phyloP scores from a whole-genome alignment of 306 rosid species.

The Geum urbanum region DNA sequence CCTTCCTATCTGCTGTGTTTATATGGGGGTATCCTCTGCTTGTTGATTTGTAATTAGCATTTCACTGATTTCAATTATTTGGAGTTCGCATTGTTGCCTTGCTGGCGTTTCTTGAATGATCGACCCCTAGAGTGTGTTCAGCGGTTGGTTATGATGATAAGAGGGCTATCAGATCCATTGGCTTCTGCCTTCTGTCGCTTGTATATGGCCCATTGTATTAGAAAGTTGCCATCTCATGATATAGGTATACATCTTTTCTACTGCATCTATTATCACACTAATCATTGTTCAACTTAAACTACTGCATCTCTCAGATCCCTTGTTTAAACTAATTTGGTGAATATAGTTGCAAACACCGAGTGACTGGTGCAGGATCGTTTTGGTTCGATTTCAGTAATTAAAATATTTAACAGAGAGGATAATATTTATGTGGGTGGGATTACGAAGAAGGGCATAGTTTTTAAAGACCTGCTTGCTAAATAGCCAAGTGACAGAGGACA shows the following conservation, averaged over 20 bases:
- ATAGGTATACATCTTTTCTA: constrained; percentile 43
- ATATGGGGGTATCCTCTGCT: constrained; percentile 9
- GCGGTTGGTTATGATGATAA: constrained; percentile 80
- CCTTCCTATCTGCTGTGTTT: neutral
- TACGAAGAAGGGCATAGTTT: neutral
- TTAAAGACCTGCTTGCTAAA: neutral
- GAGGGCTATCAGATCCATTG: constrained; percentile 92
- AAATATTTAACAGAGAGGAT: neutral
- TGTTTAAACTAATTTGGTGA: neutral
- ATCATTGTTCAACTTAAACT: neutral
- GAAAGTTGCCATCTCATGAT: constrained; percentile 66
- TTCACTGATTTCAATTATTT: constrained; percentile 52
- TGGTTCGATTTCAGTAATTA: neutral
- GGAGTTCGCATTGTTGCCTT: constrained; percentile 92
- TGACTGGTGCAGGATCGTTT: no score
- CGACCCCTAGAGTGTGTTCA: constrained; percentile 51
- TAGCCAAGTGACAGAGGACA: neutral
- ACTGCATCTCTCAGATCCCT: neutral
- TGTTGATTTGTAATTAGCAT: constrained; percentile 23
- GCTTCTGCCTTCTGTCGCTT: constrained; percentile 85
- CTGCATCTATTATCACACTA: neutral
- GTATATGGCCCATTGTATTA: constrained; percentile 67
- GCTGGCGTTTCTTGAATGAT: constrained; percentile 75
- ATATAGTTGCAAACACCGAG: no score
- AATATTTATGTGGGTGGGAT: neutral